Evolutionary conservation across 2,329 filamentous ascomycete species (phyloP), one percentile per base, ranked within the genome.

Genomic region (Mollisia scopiformis): DNA sequence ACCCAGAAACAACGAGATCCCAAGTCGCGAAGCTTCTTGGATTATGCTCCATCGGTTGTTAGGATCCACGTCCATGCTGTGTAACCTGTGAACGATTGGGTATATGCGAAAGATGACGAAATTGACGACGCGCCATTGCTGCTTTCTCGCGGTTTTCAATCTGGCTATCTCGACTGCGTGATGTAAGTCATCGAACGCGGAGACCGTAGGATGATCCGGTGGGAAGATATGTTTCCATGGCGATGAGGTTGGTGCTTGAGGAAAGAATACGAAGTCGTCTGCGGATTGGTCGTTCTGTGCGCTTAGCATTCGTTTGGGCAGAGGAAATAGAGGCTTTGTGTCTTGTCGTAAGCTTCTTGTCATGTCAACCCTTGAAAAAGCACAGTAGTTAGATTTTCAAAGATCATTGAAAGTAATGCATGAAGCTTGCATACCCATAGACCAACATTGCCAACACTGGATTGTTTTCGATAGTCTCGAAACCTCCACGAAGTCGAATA

Each of bases 271-370:
- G 39, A 27, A 46, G 23, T 28, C 28, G 6, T 10, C 11, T 49
- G 54, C 54, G 27, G 54, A 56, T 35, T 37, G 46, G 41, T 56
- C 52, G 33, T 28, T 59, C 54, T 59, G 47, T 11, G 28, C 37
- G 25, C 6, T 5, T 43, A 43, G 7, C 39, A 21, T 49, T 16
- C 19, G 21, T 16, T 55, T 30, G 11, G 57, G 51, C 6, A 59
- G 19, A 5, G 50, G 28, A 23, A 59, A 59, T 13, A 13, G 35
- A 19, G 57, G 30, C 14, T 41, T 49, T 2, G n/a, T 41, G 51
- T 59, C 57, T 50, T 49, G 57, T 37, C 39, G 28, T n/a, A 49
- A 43, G 11, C 41, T 49, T 30, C 41, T 47, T 4, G 30, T 54
- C 51, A 59, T 50, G 30, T 59, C 57, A n/a, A 59, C 50, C 19